Evolutionary conservation across 225 moss, liverwort and hornwort genomes (phyloP), one percentile per base, ranked within the genome.

Genomic region (Neckera pumila): DNA sequence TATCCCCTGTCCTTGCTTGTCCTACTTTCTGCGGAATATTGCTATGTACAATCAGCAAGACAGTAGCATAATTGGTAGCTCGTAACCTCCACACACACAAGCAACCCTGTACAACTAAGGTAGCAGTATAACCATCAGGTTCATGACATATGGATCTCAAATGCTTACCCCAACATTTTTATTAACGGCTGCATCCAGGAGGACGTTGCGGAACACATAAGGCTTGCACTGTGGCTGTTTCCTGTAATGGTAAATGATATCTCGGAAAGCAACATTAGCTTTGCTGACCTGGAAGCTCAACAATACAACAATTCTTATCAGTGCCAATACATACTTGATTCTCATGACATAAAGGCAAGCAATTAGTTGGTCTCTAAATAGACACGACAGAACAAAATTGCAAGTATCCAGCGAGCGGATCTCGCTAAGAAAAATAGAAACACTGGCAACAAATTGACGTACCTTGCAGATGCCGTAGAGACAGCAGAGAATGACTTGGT

Each of bases 401-500:
- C 77, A 87, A 54, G 40, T 56, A 63, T 34, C 81, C 71, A 84
- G 25, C 57, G 26, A 86, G 83, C 36, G 36, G 47, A 75, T 86
- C 80, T 42, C 38, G 76, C 17, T 56, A 66, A 71, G 62, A 63
- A 76, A 67, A 56, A 64, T 66, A 65, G 45, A 71, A 76, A 72
- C 64, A 87, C 72, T n/a, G 13, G 34, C 74, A 87, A 84, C 82
- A 85, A 78, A 86, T 45, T 56, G 12, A 84, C 87, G 79, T 75
- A 96, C 98, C 93, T 97, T 99, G 93, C 97, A 99, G 82, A 99
- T 95, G 83, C 98, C 98, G 77, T 99, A 99, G 73, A 99, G 94
- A 92, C 95, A 94, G 93, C 98, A 99, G 65, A 99, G 97, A 81
- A 97, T 95, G 82, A 99, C 90, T 85, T 99, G 98, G 89, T 99